Percentiles rank a stretch among this genome's conserved stretches.
Evolutionary conservation across 2,329 filamentous ascomycete genomes (phyloP).

Genomic region (Neodidymelliopsis sp.): DNA sequence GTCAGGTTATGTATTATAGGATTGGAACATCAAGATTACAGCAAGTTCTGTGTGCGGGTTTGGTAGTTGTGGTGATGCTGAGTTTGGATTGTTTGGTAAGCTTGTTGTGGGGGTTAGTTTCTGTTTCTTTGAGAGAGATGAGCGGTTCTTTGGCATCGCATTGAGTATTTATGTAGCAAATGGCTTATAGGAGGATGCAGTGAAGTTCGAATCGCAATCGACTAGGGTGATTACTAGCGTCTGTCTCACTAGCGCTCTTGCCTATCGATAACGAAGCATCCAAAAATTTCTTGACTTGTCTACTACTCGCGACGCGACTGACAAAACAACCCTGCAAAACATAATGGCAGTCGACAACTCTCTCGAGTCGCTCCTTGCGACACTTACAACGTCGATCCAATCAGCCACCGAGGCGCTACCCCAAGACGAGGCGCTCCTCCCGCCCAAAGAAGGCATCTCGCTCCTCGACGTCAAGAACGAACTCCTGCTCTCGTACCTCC

Average conservation of each 20-base stretch:
- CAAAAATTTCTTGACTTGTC: conserved; percentile 15
- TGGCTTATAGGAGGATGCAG: too few relatives aligned
- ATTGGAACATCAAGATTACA: background rate
- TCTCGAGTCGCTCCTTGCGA: conserved; percentile 50
- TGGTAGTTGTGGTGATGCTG: too few relatives aligned
- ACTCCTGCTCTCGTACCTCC: conserved; percentile 92
- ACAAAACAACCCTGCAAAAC: background rate
- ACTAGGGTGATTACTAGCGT: too few relatives aligned
- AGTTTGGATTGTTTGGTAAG: too few relatives aligned
- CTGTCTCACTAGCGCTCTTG: background rate
- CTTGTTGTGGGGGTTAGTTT: too few relatives aligned
- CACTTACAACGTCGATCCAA: conserved; percentile 67
- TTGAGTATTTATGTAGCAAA: too few relatives aligned
- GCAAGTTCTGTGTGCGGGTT: too few relatives aligned
- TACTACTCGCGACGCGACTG: background rate
- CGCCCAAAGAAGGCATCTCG: conserved; percentile 88
- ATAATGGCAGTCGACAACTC: conserved; percentile 51
- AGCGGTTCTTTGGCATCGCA: too few relatives aligned
- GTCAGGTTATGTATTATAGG: conserved; percentile 4
- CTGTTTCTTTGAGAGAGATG: too few relatives aligned
- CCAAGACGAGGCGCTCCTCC: conserved; percentile 67
- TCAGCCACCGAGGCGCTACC: conserved; percentile 62
- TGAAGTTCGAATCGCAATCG: too few relatives aligned
- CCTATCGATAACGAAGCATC: conserved; percentile 10
- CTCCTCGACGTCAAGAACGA: conserved; percentile 97